phyloP scores from a whole-genome alignment of 257 asterid species.

The Cinchona pubescens region DNA sequence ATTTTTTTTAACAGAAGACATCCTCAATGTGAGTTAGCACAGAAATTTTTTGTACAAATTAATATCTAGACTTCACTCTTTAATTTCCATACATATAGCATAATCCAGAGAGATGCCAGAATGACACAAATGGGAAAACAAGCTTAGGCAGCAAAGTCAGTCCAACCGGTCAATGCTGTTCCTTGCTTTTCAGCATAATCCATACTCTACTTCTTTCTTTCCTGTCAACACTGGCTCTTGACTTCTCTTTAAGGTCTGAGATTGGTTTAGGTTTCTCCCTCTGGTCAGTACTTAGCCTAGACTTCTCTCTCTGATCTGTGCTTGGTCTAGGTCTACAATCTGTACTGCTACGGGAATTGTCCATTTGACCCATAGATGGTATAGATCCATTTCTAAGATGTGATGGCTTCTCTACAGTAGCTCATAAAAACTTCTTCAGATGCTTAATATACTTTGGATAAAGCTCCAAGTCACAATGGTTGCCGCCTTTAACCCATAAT shows the following conservation, averaged over 20 bases:
- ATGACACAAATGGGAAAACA: constrained; percentile 19
- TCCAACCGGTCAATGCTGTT: constrained; percentile 97
- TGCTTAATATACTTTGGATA: constrained; percentile 88
- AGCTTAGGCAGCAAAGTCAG: constrained; percentile 35
- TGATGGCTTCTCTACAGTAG: constrained; percentile 69
- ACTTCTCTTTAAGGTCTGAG: constrained; percentile 61
- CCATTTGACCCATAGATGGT: constrained; percentile 42
- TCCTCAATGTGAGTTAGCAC: too few relatives aligned
- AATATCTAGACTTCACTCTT: too few relatives aligned
- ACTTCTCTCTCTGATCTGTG: constrained; percentile 71
- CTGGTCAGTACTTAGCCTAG: constrained; percentile 69
- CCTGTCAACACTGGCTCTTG: constrained; percentile 63
- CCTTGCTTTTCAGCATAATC: constrained; percentile 66
- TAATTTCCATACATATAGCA: too few relatives aligned
- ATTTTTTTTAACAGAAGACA: too few relatives aligned
- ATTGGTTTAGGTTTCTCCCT: constrained; percentile 66
- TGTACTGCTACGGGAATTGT: constrained; percentile 52
- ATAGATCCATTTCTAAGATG: constrained; percentile 43
- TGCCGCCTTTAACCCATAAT: constrained; percentile 85
- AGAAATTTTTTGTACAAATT: too few relatives aligned
- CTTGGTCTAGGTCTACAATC: constrained; percentile 77
- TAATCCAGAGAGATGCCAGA: too few relatives aligned
- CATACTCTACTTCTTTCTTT: constrained; percentile 59
- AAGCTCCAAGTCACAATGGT: constrained; percentile 93
- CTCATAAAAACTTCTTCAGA: constrained; percentile 76